Evolutionary conservation across 2,329 filamentous ascomycete genomes (phyloP), one percentile per base, ranked within the genome.

Genomic region (Capronia epimyces): DNA sequence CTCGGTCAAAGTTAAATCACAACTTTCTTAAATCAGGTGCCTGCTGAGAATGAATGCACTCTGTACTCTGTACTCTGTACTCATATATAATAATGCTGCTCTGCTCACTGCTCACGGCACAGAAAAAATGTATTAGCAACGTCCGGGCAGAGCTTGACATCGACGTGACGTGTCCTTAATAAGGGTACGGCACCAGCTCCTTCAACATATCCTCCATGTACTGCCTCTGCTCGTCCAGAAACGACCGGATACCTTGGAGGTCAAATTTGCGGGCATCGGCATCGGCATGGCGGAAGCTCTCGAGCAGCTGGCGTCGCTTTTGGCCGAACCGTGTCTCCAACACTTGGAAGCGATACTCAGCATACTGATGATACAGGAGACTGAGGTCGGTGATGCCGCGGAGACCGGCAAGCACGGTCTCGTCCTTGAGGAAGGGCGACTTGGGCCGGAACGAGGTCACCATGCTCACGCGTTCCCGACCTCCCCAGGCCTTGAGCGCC

Each of bases 391-490:
- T 81, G 55, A 83, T 77, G 0, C 70, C 71, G 0, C 80, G 75
- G n/a, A 83, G 76, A 1, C 76, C 82, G 1, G 73, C 78, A 36
- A 85, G 69, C 3, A 79, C 76, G 1, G 77, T 77, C 56, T 83
- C 79, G 60, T 86, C 82, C 9, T 70, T 71, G 27, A 78, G 60
- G 12, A 67, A 67, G 1, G 80, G 69, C 18, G 71, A 74, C 42
- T 73, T 75, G 1, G 82, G 80, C 3, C 82, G 75, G 68, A 83
- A 84, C 2, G 78, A 79, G 0, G 82, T 85, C 42, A 85, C 80
- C 68, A 82, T 81, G 41, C 73, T 80, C 65, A 86, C 83, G 24
- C 82, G 76, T 64, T 85, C 82, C 21, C 74, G 73, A 3, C 72
- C 71, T n/a, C 80, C 79, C 1, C 79, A 65, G 8, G 81, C 78